phyloP scores from a whole-genome alignment of 306 rosid species.

The Acacia confusa region DNA sequence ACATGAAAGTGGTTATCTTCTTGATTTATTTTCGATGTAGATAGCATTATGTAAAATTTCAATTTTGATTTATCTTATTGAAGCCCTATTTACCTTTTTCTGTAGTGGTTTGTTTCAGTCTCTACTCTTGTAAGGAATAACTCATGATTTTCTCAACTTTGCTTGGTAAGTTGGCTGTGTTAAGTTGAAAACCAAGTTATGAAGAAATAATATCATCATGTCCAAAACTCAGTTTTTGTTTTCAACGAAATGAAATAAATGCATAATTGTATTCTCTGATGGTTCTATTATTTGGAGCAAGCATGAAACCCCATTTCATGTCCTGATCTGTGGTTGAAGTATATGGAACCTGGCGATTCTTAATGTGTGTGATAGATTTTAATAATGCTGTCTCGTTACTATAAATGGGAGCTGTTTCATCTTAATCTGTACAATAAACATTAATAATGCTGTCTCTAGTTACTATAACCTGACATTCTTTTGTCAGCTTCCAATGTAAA shows the following conservation, averaged over 20 bases:
- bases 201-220: background rate
- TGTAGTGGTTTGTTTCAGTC: background rate
- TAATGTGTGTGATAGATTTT: background rate
- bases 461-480: background rate
- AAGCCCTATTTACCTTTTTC: background rate
- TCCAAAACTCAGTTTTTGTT: background rate
- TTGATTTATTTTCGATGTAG: background rate
- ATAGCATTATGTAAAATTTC: background rate
- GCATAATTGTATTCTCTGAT: background rate
- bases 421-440: background rate
- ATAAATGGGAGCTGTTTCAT: background rate
- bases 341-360: background rate
- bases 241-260: background rate
- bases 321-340: background rate
- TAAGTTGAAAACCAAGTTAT: background rate
- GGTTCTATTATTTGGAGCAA: background rate
- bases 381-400: background rate
- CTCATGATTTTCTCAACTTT: background rate
- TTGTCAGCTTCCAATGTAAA: conserved; percentile 1
- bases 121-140: background rate
- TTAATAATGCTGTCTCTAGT: background rate
- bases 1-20: background rate
- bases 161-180: background rate
- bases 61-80: background rate
- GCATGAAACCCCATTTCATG: background rate